Percentiles rank a stretch among this genome's conserved stretches.
Conservation (phyloP, 345 rosid genomes). For the Aquilaria yunnanensis region DNA sequence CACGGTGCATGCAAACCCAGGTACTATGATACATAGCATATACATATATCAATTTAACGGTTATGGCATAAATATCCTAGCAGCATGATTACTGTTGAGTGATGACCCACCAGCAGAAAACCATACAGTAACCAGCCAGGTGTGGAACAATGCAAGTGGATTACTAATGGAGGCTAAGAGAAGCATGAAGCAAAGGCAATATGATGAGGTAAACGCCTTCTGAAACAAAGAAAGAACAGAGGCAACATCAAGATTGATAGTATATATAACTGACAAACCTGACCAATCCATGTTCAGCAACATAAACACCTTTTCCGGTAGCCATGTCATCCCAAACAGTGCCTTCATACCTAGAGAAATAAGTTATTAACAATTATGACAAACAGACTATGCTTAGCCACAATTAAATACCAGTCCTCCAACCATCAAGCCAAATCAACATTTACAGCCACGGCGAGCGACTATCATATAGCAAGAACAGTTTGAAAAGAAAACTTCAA, state of each 20-base stretch:
- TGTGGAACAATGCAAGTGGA: neutral
- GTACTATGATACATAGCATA: conserved; percentile 2
- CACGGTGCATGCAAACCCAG: no score
- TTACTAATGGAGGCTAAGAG: neutral
- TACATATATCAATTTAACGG: neutral
- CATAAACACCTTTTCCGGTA: conserved; percentile 92
- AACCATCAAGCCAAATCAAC: neutral
- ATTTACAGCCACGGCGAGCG: no score
- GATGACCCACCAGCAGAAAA: neutral
- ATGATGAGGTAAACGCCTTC: neutral
- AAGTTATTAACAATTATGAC: neutral
- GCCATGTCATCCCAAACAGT: conserved; percentile 96
- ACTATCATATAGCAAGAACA: no score
- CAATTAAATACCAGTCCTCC: neutral
- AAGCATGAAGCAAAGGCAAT: neutral
- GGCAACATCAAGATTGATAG: neutral
- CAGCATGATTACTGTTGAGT: neutral
- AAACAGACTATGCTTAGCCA: no score
- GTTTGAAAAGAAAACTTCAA: no score
- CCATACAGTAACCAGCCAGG: neutral
- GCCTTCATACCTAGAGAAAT: conserved; percentile 72
- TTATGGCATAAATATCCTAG: neutral
- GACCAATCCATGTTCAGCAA: conserved; percentile 73
- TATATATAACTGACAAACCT: conserved; percentile 37
- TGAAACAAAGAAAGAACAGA: conserved; percentile 10